These are phyloP conservation scores for Fusarium secorum DNA, from an alignment of 2,329 filamentous ascomycete genomes.

Conservation along the genomic window DNA sequence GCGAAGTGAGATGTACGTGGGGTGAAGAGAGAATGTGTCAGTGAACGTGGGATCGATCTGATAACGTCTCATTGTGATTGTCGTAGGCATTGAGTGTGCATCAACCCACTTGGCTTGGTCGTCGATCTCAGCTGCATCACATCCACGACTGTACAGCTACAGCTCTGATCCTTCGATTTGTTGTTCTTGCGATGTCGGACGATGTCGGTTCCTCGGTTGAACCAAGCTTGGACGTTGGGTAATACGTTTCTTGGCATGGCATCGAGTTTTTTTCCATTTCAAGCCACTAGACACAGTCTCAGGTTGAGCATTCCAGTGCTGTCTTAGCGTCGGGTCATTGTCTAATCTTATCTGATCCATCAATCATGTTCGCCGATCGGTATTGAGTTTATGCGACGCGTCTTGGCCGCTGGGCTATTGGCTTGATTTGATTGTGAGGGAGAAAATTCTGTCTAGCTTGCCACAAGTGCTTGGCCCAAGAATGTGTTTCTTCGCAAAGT, in stretches of 20 bases:
- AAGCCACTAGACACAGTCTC: neutral
- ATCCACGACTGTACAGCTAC: neutral
- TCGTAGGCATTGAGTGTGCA: neutral
- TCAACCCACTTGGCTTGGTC: conserved; percentile 3
- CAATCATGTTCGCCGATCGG: neutral
- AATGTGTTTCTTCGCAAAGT: accelerated
- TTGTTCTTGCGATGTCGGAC: neutral
- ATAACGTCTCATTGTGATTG: neutral
- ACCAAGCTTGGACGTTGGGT: neutral
- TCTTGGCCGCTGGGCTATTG: neutral
- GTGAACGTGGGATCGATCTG: neutral
- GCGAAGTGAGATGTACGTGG: neutral
- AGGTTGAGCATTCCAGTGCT: neutral
- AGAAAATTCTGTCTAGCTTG: neutral
- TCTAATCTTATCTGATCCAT: conserved; percentile 22
- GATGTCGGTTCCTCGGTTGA: neutral
- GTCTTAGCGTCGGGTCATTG: neutral
- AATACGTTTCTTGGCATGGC: neutral
- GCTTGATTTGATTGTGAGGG: neutral
- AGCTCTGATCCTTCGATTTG: neutral
- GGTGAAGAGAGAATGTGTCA: neutral
- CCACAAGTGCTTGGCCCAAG: neutral
- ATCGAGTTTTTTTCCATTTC: neutral
- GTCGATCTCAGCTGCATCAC: neutral
- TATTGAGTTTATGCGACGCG: neutral